These are phyloP conservation scores for Periglandula ipomoeae DNA, from an alignment of 2,329 filamentous ascomycete species.

Conservation along the genomic window DNA sequence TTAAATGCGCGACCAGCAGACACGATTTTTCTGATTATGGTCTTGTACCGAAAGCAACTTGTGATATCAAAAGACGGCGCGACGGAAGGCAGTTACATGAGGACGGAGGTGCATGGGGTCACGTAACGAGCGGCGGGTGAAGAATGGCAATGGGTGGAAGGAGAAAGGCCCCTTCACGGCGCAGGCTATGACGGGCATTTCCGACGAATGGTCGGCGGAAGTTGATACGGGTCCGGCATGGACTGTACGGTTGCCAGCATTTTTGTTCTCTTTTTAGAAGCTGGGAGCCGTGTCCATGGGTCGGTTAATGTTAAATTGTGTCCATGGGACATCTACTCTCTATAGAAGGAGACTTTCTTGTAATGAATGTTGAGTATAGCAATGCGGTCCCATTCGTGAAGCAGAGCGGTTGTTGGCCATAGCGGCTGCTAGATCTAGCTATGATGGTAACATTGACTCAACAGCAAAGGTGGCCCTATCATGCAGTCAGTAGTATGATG, in stretches of 20 bases:
- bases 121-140: background rate
- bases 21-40: background rate
- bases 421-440: constrained; percentile 9
- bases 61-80: background rate
- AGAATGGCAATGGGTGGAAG: background rate
- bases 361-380: background rate
- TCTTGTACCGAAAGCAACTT: background rate
- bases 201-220: background rate
- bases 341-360: constrained; percentile 8
- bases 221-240: background rate
- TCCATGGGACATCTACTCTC: constrained; percentile 1
- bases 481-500: no score
- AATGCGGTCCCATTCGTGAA: background rate
- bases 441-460: background rate
- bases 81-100: background rate
- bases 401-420: constrained; percentile 7
- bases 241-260: background rate
- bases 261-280: constrained; percentile 4
- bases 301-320: constrained; percentile 4
- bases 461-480: background rate
- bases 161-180: background rate
- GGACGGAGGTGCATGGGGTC: background rate
- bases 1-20: background rate
- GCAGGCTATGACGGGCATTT: background rate
- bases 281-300: constrained; percentile 2